Conservation (phyloP, 306 rosid species). For the Purshia tridentata region DNA sequence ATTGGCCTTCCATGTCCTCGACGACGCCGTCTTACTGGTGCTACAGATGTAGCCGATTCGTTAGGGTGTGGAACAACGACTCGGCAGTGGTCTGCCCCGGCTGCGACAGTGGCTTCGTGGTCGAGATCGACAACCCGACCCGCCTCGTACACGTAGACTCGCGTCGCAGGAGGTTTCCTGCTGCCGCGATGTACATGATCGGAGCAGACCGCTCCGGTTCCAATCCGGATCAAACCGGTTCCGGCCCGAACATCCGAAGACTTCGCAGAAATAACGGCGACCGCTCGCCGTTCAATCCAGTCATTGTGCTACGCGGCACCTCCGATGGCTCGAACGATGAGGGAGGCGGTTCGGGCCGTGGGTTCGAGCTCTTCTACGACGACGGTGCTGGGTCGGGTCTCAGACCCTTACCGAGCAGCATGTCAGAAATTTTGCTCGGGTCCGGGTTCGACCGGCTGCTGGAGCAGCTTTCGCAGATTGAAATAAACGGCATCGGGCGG, state of each 20-base stretch:
- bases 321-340: constrained; percentile 31
- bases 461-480: constrained; percentile 74
- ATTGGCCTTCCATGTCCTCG: constrained; percentile 27
- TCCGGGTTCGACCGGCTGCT: constrained; percentile 78
- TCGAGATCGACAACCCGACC: constrained; percentile 45
- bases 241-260: constrained; percentile 41
- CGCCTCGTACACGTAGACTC: constrained; percentile 30
- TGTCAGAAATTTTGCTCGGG: constrained; percentile 81
- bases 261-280: constrained; percentile 58
- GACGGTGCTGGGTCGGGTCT: constrained; percentile 75
- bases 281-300: constrained; percentile 69
- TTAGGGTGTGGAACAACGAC: constrained; percentile 39
- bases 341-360: constrained; percentile 26
- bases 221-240: constrained; percentile 24
- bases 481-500: constrained; percentile 54
- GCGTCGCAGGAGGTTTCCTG: constrained; percentile 46
- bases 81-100: constrained; percentile 51
- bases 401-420: constrained; percentile 68
- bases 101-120: constrained; percentile 66
- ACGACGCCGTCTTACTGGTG: constrained; percentile 69
- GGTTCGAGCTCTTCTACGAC: constrained; percentile 71
- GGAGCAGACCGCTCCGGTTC: constrained; percentile 46
- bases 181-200: constrained; percentile 65
- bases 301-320: constrained; percentile 64
- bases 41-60: constrained; percentile 66